Percentiles rank a stretch among this genome's conserved stretches.
Evolutionary conservation across 1,284 basidiomycete species (phyloP).

Genomic region (Ceratorhiza oryzae-sativae): DNA sequence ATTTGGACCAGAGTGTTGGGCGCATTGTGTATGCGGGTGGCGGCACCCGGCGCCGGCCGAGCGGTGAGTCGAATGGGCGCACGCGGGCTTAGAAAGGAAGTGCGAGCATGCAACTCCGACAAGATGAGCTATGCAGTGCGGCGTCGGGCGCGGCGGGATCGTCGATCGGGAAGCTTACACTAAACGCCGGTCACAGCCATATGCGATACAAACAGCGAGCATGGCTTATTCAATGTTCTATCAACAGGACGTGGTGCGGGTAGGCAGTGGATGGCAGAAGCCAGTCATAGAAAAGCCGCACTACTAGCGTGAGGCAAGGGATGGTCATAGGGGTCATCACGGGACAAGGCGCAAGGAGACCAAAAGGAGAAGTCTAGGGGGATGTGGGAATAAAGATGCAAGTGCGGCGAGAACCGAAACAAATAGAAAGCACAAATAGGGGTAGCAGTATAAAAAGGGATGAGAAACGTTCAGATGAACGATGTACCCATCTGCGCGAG

Average conservation of each 20-base stretch:
- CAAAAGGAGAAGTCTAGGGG: conserved; percentile 25
- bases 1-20: too few species aligned
- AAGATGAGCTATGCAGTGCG: neutral
- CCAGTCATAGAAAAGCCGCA: conserved; percentile 13
- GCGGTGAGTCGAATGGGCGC: too few species aligned
- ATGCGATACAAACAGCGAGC: neutral
- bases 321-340: conserved; percentile 6
- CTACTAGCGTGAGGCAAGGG: neutral
- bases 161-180: neutral
- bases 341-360: neutral
- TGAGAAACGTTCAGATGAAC: conserved; percentile 23
- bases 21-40: too few species aligned
- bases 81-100: too few species aligned
- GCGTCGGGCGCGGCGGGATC: neutral
- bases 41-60: too few species aligned
- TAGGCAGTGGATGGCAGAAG: conserved; percentile 14
- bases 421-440: conserved; percentile 7
- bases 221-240: conserved; percentile 25
- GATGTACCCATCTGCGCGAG: conserved; percentile 25
- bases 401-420: conserved; percentile 6
- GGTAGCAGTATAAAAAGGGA: conserved; percentile 9
- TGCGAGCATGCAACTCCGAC: too few species aligned
- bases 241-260: conserved; percentile 26
- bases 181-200: neutral
- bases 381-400: conserved; percentile 28